Evolutionary conservation across 2,329 filamentous ascomycete species (phyloP).

Genomic region (Trichoderma polysporum): DNA sequence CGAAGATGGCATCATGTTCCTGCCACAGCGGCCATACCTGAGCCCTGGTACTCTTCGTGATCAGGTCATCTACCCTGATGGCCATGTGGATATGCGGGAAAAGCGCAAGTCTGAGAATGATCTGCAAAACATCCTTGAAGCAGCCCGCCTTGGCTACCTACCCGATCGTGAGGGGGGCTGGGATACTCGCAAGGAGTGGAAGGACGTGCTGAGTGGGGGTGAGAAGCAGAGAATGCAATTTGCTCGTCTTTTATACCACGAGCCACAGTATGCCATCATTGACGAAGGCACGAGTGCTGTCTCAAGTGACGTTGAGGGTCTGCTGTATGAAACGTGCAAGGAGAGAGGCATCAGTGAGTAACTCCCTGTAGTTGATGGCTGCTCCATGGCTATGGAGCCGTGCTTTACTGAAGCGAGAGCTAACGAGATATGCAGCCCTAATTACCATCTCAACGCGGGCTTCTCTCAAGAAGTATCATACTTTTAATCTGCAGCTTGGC

Average conservation of each 20-base stretch:
- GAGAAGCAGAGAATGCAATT: slow-evolving; percentile 97
- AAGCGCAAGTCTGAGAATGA: slow-evolving; percentile 76
- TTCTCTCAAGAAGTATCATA: slow-evolving; percentile 94
- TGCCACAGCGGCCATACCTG: slow-evolving; percentile 90
- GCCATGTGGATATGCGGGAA: slow-evolving; percentile 88
- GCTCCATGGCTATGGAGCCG: background rate
- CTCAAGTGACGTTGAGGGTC: slow-evolving; percentile 87
- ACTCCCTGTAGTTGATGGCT: background rate
- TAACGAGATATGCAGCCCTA: slow-evolving; percentile 56
- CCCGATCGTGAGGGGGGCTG: slow-evolving; percentile 91
- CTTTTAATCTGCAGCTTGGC: slow-evolving; percentile 82
- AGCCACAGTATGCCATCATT: slow-evolving; percentile 89
- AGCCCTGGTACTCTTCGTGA: slow-evolving; percentile 90
- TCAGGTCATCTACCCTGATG: slow-evolving; percentile 97
- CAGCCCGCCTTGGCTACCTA: slow-evolving; percentile 83
- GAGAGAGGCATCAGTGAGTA: slow-evolving; percentile 85
- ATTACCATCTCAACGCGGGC: slow-evolving; percentile 95
- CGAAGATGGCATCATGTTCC: slow-evolving; percentile 95
- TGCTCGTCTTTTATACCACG: slow-evolving; percentile 87
- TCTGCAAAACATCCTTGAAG: slow-evolving; percentile 74
- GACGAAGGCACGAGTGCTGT: slow-evolving; percentile 96
- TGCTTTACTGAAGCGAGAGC: background rate
- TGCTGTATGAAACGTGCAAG: slow-evolving; percentile 91
- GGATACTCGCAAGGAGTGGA: slow-evolving; percentile 98
- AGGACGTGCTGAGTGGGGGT: slow-evolving; percentile 93